phyloP scores from a whole-genome alignment of 441 rosid species.

The Hura crepitans region DNA sequence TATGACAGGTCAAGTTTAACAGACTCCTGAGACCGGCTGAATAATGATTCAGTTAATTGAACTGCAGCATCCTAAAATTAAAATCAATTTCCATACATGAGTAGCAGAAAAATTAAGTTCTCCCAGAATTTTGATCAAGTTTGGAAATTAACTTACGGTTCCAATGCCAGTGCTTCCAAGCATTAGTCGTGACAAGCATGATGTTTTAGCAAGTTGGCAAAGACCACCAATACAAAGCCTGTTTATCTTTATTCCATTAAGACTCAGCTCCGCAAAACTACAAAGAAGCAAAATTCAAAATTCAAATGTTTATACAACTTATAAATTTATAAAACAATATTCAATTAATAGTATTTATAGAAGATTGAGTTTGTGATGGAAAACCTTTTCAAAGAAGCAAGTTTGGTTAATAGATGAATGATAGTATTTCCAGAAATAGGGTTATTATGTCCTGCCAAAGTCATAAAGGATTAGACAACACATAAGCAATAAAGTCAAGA shows the following conservation, averaged over 20 bases:
- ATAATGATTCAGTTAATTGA: slow-evolving; percentile 55
- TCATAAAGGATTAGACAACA: slow-evolving; percentile 16
- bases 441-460: slow-evolving; percentile 62
- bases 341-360: slow-evolving; percentile 7
- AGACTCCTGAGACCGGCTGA: slow-evolving; percentile 50
- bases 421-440: slow-evolving; percentile 66
- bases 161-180: slow-evolving; percentile 80
- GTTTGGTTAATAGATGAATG: slow-evolving; percentile 56
- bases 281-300: slow-evolving; percentile 17
- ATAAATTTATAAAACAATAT: neutral
- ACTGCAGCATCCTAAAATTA: slow-evolving; percentile 65
- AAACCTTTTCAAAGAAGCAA: slow-evolving; percentile 64
- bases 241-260: slow-evolving; percentile 73
- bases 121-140: slow-evolving; percentile 5
- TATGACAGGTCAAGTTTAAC: slow-evolving; percentile 73
- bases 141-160: slow-evolving; percentile 44
- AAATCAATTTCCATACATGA: slow-evolving; percentile 20
- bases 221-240: slow-evolving; percentile 62
- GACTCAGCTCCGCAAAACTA: slow-evolving; percentile 81
- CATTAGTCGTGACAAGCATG: slow-evolving; percentile 66
- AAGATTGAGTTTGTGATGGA: slow-evolving; percentile 9
- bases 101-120: slow-evolving; percentile 11
- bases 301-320: neutral
- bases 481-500: slow-evolving; percentile 11
- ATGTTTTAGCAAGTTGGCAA: slow-evolving; percentile 56